These are phyloP conservation scores for Verticillium nonalfalfae DNA, from an alignment of 2,329 filamentous ascomycete genomes.

Conservation along the genomic window DNA sequence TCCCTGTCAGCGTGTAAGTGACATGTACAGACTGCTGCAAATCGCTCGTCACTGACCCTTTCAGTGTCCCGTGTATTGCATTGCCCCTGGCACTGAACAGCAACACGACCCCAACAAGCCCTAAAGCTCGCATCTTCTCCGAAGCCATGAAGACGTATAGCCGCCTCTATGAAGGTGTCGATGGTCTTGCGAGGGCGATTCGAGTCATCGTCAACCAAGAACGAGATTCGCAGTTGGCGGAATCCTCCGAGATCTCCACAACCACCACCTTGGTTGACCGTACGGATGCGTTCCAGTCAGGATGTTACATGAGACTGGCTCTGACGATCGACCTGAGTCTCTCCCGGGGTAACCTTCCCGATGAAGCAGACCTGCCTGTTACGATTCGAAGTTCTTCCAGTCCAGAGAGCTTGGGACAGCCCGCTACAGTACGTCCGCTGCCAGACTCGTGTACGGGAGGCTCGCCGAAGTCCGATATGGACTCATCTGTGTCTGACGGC, in stretches of 20 bases:
- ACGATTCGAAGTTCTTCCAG: background rate
- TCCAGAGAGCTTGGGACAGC: background rate
- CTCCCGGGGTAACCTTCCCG: background rate
- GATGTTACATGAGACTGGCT: background rate
- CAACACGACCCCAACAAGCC: background rate
- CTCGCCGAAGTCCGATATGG: background rate
- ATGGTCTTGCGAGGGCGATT: background rate
- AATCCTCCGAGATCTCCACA: background rate
- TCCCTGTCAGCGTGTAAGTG: conserved; percentile 1
- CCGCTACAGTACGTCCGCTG: background rate
- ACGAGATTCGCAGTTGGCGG: background rate
- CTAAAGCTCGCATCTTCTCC: background rate
- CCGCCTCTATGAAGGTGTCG: background rate
- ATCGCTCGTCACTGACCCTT: background rate
- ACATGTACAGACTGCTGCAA: background rate
- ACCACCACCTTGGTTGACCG: background rate
- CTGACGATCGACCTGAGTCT: conserved; percentile 1
- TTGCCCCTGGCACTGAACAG: background rate
- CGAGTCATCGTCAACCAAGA: background rate
- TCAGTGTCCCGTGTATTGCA: background rate
- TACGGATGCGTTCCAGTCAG: background rate
- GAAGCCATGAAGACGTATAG: background rate
- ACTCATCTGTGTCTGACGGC: background rate
- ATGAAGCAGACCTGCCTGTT: background rate
- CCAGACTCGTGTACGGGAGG: background rate